Conservation (phyloP, 495 filamentous ascomycete species). For the Chaetomium tenue region DNA sequence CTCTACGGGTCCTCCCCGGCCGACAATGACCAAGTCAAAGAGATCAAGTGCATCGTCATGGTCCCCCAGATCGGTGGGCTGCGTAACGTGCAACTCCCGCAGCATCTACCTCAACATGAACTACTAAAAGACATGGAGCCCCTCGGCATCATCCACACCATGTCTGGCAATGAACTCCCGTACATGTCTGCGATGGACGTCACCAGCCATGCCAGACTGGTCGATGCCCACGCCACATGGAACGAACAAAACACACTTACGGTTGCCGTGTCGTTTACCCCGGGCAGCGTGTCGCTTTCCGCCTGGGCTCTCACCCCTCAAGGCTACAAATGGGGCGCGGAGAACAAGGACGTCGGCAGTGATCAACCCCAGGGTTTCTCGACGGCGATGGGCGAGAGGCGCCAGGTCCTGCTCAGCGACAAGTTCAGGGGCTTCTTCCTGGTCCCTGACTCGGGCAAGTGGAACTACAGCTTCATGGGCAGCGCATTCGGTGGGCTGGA, state of each 20-base stretch:
- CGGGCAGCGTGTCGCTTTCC: slow-evolving; percentile 92
- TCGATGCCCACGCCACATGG: slow-evolving; percentile 79
- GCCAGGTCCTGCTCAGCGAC: slow-evolving; percentile 87
- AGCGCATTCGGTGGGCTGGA: slow-evolving; percentile 79
- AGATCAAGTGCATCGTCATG: slow-evolving; percentile 95
- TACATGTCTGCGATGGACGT: slow-evolving; percentile 96
- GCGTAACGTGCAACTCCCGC: slow-evolving; percentile 85
- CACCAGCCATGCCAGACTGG: slow-evolving; percentile 85
- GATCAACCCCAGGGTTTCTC: slow-evolving; percentile 94
- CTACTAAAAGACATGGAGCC: slow-evolving; percentile 86
- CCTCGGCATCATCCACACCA: slow-evolving; percentile 92
- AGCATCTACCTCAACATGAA: slow-evolving; percentile 91
- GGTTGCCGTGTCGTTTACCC: slow-evolving; percentile 96
- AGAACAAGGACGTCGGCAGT: slow-evolving; percentile 88
- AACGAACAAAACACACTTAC: slow-evolving; percentile 89
- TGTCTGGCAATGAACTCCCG: slow-evolving; percentile 87
- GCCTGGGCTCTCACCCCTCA: slow-evolving; percentile 88
- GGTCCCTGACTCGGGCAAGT: slow-evolving; percentile 83
- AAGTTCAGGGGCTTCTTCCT: slow-evolving; percentile 93
- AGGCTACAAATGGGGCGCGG: slow-evolving; percentile 95
- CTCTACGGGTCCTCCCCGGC: slow-evolving; percentile 90
- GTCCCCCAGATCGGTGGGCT: slow-evolving; percentile 93
- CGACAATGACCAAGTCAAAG: slow-evolving; percentile 96
- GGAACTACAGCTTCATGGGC: slow-evolving; percentile 99
- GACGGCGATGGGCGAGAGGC: slow-evolving; percentile 90